These are phyloP conservation scores for Ceratobasidium papillatum DNA, from an alignment of 1,284 basidiomycete genomes.

Conservation along the genomic window DNA sequence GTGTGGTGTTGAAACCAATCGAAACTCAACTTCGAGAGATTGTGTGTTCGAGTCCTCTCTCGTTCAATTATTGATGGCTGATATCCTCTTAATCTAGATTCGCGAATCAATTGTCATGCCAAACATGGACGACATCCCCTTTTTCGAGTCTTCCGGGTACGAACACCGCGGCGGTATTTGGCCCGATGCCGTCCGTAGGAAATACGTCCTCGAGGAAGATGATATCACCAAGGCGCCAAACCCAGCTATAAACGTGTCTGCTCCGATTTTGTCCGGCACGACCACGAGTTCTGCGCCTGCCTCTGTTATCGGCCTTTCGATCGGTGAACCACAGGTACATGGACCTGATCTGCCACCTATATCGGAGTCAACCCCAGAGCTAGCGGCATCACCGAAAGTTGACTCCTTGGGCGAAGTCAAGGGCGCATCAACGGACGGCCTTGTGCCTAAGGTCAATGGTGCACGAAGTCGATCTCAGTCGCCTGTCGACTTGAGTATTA, in stretches of 20 bases:
- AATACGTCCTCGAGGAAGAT: constrained; percentile 34
- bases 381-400: background rate
- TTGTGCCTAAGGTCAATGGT: background rate
- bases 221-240: constrained; percentile 33
- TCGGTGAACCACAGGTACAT: background rate
- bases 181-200: constrained; percentile 72
- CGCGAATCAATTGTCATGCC: constrained; percentile 93
- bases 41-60: constrained; percentile 63
- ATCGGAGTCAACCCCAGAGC: constrained; percentile 29
- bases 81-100: constrained; percentile 63
- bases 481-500: constrained; percentile 44
- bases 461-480: constrained; percentile 23
- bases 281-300: constrained; percentile 13
- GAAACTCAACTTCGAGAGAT: constrained; percentile 89
- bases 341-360: background rate
- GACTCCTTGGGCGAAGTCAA: background rate
- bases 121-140: constrained; percentile 97
- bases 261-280: background rate
- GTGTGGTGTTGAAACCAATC: constrained; percentile 89
- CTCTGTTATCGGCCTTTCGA: constrained; percentile 28
- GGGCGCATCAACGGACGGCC: background rate
- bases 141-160: constrained; percentile 82
- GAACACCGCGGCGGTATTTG: constrained; percentile 89
- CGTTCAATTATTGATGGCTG: background rate
- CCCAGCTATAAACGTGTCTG: constrained; percentile 17